Evolutionary conservation across 495 filamentous ascomycete species (phyloP), one percentile per base, ranked within the genome.

Genomic region (Pyrenopolyporus hunteri): DNA sequence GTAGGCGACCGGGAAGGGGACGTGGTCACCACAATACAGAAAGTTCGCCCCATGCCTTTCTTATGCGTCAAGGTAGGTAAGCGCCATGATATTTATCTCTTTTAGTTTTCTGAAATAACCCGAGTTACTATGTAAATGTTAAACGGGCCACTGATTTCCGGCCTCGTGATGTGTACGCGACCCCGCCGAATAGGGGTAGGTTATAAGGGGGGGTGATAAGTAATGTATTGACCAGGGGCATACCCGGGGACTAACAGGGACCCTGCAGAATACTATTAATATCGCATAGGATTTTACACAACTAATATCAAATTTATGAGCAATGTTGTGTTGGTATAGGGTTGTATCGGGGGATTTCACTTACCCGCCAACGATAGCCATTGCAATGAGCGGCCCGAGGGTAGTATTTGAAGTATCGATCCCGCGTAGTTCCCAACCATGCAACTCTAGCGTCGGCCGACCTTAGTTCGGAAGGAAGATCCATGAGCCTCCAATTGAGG

Each of bases 181-280:
- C 84, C 84, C 1, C 83, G 82, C 4, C n/a, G 82, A 83, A 49
- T 78, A 79, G 6, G 84, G 83, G 62, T 86, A 83, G 17, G 71
- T 66, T 3, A 77, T 78, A 59, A 72, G 84, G 8, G 60, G 54
- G 70, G 0, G 74, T 39, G 1, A 72, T 64, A 20, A 76, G 72
- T 64, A 20, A 76, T 33, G 57, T 76, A 80, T 28, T 81, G 77
- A 0, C 66, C 75, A 7, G 54, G 61, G 9, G 72, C 6, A 78
- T 23, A 4, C 49, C 55, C 1, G 60, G 50, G n/a, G 52, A 11
- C 70, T 74, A n/a, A n/a, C n/a, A n/a, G n/a, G n/a, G n/a, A n/a
- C n/a, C n/a, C n/a, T n/a, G n/a, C n/a, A n/a, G n/a, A n/a, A n/a
- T n/a, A n/a, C n/a, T n/a, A n/a, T n/a, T n/a, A n/a, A n/a, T n/a